Evolutionary conservation across 2,329 filamentous ascomycete genomes (phyloP), one percentile per base, ranked within the genome.

Genomic region (Proliferodiscus dingleyae): DNA sequence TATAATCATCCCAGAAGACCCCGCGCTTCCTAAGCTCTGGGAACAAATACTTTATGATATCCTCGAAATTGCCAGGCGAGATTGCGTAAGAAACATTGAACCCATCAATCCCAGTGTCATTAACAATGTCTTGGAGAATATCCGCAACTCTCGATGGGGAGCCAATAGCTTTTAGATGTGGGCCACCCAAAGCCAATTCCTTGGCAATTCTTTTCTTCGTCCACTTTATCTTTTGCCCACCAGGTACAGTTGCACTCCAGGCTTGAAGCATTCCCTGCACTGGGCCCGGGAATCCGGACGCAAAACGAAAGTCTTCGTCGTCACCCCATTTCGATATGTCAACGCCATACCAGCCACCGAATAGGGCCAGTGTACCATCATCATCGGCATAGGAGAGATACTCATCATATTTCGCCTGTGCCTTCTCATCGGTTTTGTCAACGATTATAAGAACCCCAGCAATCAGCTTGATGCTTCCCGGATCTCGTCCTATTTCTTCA

Each of bases 311-410:
- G 15, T 41, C 37, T 23, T 49, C 47, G 16, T 49, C 47, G 2
- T 45, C 16, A 4, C 37, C 32, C 41, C 37, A 50, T 13, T 15
- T 37, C 26, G 41, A 43, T 28, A 83, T 65, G 58, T 84, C 77
- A 26, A 82, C 79, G 0, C 78, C 83, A 0, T 83, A 87, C 81
- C 82, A 87, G 1, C 83, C 83, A n/a, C 81, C 81, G 52, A 87
- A 87, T 16, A 87, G 64, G 1, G 82, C 79, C 46, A 86, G 59
- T 0, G 81, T 83, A 2, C 84, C 84, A 50, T 81, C 83, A 28
- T 74, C 70, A 2, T 72, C 75, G 0, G 79, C 83, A 54, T 84
- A 77, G 45, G 73, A 70, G 13, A 73, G 69, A 49, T 77, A 81
- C 3, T 84, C 78, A 0, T 70, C 65, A 40, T 81, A 75, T 63